A percentile compares a stretch with the other conserved stretches of the same genome.
phyloP scores from a whole-genome alignment of 306 rosid genomes.

The Arachis stenosperma region DNA sequence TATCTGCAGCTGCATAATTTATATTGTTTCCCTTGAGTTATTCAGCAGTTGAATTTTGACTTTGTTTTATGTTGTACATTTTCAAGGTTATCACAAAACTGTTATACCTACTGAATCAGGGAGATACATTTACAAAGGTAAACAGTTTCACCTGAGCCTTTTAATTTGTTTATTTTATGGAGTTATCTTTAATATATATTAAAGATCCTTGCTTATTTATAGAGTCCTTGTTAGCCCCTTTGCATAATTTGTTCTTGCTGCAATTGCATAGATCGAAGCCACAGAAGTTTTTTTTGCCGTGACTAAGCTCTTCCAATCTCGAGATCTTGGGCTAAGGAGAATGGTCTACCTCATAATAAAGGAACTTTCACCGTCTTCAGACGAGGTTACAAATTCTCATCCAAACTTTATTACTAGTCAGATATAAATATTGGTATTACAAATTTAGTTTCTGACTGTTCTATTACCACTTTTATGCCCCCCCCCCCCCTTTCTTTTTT shows the following conservation, averaged over 20 bases:
- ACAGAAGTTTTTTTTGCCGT: conserved; percentile 98
- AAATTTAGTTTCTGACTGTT: conserved; percentile 44
- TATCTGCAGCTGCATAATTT: not conserved
- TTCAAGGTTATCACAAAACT: conserved; percentile 94
- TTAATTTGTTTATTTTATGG: not conserved
- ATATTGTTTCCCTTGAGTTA: conserved; percentile 19
- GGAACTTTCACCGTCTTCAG: conserved; percentile 95
- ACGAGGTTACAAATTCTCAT: conserved; percentile 63
- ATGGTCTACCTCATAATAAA: conserved; percentile 97
- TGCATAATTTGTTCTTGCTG: conserved; percentile 29
- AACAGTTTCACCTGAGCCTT: conserved; percentile 2
- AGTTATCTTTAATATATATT: not conserved
- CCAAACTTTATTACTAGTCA: conserved; percentile 29
- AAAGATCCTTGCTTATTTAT: conserved; percentile 27
- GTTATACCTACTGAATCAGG: conserved; percentile 88
- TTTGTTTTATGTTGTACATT: conserved; percentile 14
- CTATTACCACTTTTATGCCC: not conserved
- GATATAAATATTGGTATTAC: conserved; percentile 24
- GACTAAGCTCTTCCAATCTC: conserved; percentile 94
- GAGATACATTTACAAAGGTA: conserved; percentile 95
- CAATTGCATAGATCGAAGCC: conserved; percentile 77
- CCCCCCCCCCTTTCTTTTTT: not conserved
- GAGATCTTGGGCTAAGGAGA: conserved; percentile 96
- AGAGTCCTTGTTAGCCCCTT: conserved; percentile 17
- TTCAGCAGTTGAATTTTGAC: conserved; percentile 39